Evolutionary conservation across 225 moss, liverwort and hornwort genomes (phyloP).

Genomic region (Antitrichia curtipendula): DNA sequence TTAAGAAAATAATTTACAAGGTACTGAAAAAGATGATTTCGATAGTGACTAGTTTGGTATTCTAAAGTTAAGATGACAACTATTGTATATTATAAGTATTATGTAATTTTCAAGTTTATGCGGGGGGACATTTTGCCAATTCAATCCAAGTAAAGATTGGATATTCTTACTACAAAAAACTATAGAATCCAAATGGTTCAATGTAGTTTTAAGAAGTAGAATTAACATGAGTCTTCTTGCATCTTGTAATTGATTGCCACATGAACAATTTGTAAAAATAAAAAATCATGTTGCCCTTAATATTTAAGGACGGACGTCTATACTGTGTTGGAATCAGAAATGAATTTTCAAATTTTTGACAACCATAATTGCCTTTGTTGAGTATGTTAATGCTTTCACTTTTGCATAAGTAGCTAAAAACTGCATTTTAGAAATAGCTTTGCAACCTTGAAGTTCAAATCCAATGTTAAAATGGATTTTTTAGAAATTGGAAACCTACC

Average conservation of each 20-base stretch:
- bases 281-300: not conserved
- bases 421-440: not conserved
- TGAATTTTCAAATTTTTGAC: accelerated
- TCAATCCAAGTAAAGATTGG: accelerated
- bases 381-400: not conserved
- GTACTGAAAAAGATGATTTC: too few species aligned
- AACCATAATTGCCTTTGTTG: accelerated
- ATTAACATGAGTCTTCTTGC: not conserved
- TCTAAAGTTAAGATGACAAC: too few species aligned
- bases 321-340: accelerated
- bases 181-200: not conserved
- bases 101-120: accelerated
- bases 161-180: not conserved
- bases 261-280: not conserved
- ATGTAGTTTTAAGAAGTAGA: accelerated
- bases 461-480: not conserved
- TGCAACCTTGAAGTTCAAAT: not conserved
- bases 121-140: not conserved
- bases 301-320: accelerated
- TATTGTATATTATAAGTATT: not conserved
- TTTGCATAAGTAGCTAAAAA: not conserved
- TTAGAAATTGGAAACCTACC: accelerated
- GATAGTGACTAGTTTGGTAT: accelerated
- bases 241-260: not conserved
- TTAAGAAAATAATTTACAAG: too few species aligned